phyloP scores from a whole-genome alignment of 2,329 filamentous ascomycete species.

The Botryosphaeria agaves region DNA sequence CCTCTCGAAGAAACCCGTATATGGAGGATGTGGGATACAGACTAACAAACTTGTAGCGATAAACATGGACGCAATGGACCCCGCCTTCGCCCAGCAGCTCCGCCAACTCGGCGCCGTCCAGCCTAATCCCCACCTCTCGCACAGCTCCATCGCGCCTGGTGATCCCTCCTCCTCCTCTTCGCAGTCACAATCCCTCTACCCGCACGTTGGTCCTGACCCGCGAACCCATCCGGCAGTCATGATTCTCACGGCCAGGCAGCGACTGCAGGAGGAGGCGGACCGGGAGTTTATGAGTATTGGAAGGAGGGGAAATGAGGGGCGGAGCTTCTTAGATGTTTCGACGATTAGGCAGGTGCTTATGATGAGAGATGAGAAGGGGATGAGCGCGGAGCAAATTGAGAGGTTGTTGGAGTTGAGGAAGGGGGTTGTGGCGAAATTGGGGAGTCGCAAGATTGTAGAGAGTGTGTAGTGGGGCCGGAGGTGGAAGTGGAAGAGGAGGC shows the following conservation, averaged over 20 bases:
- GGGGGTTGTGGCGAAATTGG: slow-evolving; percentile 15
- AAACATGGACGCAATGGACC: slow-evolving; percentile 42
- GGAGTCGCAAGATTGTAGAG: slow-evolving; percentile 12
- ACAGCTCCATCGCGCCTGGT: slow-evolving; percentile 32
- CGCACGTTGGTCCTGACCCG: slow-evolving; percentile 13
- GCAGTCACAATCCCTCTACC: slow-evolving; percentile 16
- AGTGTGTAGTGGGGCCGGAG: slow-evolving; percentile 11
- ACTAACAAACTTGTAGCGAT: slow-evolving; percentile 23
- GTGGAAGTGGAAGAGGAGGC: slow-evolving; percentile 3
- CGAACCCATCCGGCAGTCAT: slow-evolving; percentile 36
- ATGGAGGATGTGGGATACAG: not conserved
- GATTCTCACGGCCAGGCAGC: slow-evolving; percentile 33
- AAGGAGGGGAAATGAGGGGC: slow-evolving; percentile 20
- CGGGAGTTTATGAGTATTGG: slow-evolving; percentile 31
- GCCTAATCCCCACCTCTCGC: slow-evolving; percentile 37
- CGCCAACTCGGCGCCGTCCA: slow-evolving; percentile 42
- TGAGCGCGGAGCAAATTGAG: slow-evolving; percentile 14
- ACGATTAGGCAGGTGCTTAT: slow-evolving; percentile 18
- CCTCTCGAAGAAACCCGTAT: slow-evolving; percentile 1
- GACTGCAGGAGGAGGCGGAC: slow-evolving; percentile 34
- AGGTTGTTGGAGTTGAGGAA: slow-evolving; percentile 14
- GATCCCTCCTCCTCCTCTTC: slow-evolving; percentile 11
- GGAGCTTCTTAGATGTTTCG: slow-evolving; percentile 26
- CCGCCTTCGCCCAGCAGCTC: slow-evolving; percentile 64
- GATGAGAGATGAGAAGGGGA: slow-evolving; percentile 13